Evolutionary conservation across 495 filamentous ascomycete genomes (phyloP), one percentile per base, ranked within the genome.

Genomic region (Xylaria castorea): DNA sequence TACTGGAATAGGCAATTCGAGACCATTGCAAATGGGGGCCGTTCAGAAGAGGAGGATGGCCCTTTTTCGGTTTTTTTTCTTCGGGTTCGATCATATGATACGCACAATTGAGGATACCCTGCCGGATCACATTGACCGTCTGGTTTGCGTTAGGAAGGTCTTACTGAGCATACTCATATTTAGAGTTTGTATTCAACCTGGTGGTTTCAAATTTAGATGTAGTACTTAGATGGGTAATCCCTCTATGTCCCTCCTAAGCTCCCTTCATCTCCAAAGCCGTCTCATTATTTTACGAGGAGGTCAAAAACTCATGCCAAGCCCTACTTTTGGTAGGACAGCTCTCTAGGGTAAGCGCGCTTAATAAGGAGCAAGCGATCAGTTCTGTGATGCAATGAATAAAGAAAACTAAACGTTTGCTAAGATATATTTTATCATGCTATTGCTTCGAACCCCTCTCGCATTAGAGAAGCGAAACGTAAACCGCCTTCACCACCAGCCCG

Each of bases 1-100:
- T 64, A 64, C 14, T 44, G 40, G 42, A 50, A 20, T 18, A 50
- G 14, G 27, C 63, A 50, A 50, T 66, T 66, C 20, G 63, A 66
- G 25, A 50, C 51, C 18, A 66, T 66, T 48, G 44, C 12, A 27
- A 64, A 64, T 30, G 61, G 61, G 22, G 61, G 61, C 1, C 14
- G 25, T 25, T 46, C 40, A 22, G 5, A 44, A 30, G 61, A 27
- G 12, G 40, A 64, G 40, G n/a, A 38, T 20, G 6, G 20, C 20
- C 7, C 20, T 7, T 7, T n/a, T 50, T n/a, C n/a, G n/a, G n/a
- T n/a, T n/a, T n/a, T n/a, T n/a, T n/a, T n/a, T n/a, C n/a, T n/a
- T n/a, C n/a, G n/a, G 36, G 8, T 7, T 8, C 36, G 36, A 38
- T 9, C 5, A 8, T 38, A 38, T 38, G 36, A 38, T 8, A 38